Percentiles rank a stretch among this genome's conserved stretches.
phyloP scores from a whole-genome alignment of 305 asterid species.

The Euphrasia arctica region DNA sequence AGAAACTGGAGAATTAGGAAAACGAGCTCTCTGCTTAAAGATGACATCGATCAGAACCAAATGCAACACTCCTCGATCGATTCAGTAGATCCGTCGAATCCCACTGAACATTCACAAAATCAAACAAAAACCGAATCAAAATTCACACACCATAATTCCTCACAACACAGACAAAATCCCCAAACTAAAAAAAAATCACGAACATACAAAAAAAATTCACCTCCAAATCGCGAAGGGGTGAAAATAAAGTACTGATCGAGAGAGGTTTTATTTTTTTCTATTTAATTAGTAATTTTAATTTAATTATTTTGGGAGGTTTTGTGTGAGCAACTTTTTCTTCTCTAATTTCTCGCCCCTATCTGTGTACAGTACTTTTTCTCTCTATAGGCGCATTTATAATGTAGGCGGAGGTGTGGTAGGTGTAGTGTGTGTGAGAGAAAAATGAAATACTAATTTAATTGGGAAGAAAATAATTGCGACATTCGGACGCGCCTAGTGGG shows the following conservation, averaged over 20 bases:
- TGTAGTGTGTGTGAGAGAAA: conserved; percentile 29
- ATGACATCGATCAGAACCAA: conserved; percentile 38
- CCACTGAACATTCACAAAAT: conserved; percentile 24
- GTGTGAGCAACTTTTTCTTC: conserved; percentile 17
- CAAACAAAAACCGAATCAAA: conserved; percentile 22
- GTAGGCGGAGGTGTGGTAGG: conserved; percentile 24
- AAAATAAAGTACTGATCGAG: conserved; percentile 31
- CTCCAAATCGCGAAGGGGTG: conserved; percentile 24
- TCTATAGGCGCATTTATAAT: conserved; percentile 20
- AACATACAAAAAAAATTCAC: conserved; percentile 4
- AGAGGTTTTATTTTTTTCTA: conserved; percentile 12
- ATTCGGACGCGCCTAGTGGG: conserved; percentile 13
- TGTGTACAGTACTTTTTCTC: conserved; percentile 18
- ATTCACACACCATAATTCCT: conserved; percentile 17
- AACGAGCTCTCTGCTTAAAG: conserved; percentile 50
- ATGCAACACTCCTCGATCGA: conserved; percentile 26
- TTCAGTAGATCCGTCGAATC: conserved; percentile 36
- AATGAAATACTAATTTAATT: conserved; percentile 8
- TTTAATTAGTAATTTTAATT: neutral
- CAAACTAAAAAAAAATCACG: conserved; percentile 15
- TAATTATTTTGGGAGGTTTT: conserved; percentile 2
- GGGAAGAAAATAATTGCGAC: neutral
- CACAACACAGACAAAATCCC: conserved; percentile 8
- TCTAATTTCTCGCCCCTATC: conserved; percentile 13
- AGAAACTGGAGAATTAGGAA: conserved; percentile 54